Evolutionary conservation across 345 rosid species (phyloP), one percentile per base, ranked within the genome.

Genomic region (Litchi chinensis): DNA sequence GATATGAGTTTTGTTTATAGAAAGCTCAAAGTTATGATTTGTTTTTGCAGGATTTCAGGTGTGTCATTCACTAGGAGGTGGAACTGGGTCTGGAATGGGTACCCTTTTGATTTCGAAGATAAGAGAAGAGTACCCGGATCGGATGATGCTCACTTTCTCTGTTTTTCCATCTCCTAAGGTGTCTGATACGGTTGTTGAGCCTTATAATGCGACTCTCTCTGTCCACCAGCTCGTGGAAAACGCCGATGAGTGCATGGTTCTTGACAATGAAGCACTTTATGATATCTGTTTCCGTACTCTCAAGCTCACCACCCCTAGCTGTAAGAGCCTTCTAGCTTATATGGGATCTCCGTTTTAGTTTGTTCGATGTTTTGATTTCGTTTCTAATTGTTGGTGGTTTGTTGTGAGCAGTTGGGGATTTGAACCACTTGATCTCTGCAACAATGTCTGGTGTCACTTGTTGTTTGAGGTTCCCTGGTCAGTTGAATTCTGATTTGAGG

Each of bases 361-460:
- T 37, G 10, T 79, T 19, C 63, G 43, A 0, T 22, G 9, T 64
- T 37, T 46, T 5, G n/a, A 8, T 19, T 75, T 21, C 12, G 46
- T 68, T 24, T 69, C 65, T 37, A 3, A 10, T 10, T 41, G 60
- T 13, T 19, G 5, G 24, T 39, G 24, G 6, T 37, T 43, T n/a
- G 37, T 32, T 32, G 37, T 46, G 24, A 24, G 65, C 88, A 89
- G 96, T 90, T 83, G 93, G 90, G 63, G 94, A 88, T 81, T 77
- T 89, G 76, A 92, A 88, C 76, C 96, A 89, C 62, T 79, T 92
- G 88, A 92, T 92, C 39, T 92, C 92, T 70, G 90, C 90, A 13
- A 92, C 93, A 13, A 92, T 92, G 96, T 90, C 94, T 63, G 94
- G 91, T 37, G 90, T 90, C 28, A 92, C 92, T 18, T 92, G 93